These are phyloP conservation scores for Ramaria rubella DNA, from an alignment of 768 basidiomycete genomes.

Conservation along the genomic window DNA sequence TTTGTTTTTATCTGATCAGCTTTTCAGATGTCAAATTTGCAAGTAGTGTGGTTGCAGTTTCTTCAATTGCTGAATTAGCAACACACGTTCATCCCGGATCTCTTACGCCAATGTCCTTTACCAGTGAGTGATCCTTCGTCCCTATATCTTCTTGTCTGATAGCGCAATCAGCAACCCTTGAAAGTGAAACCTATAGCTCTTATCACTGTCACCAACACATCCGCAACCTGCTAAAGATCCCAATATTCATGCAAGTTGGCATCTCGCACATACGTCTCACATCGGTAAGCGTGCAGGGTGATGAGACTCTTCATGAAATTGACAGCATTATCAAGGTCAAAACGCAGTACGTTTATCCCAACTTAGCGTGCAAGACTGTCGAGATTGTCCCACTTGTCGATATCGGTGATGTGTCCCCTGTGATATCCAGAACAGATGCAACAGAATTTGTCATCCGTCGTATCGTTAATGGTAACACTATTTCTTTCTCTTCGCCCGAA, in stretches of 20 bases:
- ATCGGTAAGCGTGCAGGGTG: conserved; percentile 43
- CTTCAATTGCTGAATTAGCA: conserved; percentile 54
- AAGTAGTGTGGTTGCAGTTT: conserved; percentile 50
- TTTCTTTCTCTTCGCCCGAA: conserved; percentile 67
- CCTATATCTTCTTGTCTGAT: not conserved
- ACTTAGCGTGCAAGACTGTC: conserved; percentile 65
- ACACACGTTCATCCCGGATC: conserved; percentile 46
- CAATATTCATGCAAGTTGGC: conserved; percentile 63
- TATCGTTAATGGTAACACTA: conserved; percentile 59
- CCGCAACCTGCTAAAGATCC: conserved; percentile 58
- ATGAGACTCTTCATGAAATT: not conserved
- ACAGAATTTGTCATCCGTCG: conserved; percentile 80
- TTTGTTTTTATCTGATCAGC: conserved; percentile 2
- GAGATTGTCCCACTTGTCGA: conserved; percentile 77
- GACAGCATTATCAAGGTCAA: conserved; percentile 42
- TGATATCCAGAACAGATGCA: conserved; percentile 63
- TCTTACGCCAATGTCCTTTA: conserved; percentile 42
- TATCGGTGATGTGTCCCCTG: conserved; percentile 81
- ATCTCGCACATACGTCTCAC: conserved; percentile 70
- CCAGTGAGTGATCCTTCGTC: conserved; percentile 38
- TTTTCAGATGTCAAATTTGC: conserved; percentile 45
- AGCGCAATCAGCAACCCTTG: conserved; percentile 45
- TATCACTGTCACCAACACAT: conserved; percentile 46
- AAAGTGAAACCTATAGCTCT: conserved; percentile 48
- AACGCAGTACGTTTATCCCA: conserved; percentile 62